Conservation (phyloP, 805 yeast genomes). For the Martiniozyma abietophila region DNA sequence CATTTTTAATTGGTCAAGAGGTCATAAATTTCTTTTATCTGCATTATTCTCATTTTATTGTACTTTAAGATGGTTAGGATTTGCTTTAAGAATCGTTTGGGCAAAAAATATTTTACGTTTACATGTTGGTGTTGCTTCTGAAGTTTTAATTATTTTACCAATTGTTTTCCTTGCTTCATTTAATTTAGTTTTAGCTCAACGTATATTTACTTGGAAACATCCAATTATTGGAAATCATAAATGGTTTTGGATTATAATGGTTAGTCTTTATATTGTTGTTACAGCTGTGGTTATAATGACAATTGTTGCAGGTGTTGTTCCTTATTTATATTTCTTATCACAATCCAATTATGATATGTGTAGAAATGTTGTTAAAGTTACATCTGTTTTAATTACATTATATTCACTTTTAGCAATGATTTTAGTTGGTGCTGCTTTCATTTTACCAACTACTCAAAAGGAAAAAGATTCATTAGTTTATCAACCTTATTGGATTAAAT, state of each 20-base stretch:
- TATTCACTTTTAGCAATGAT: slow-evolving; percentile 47
- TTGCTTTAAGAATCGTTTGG: slow-evolving; percentile 51
- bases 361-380: slow-evolving; percentile 44
- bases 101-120: slow-evolving; percentile 38
- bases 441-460: slow-evolving; percentile 43
- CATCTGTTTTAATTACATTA: slow-evolving; percentile 35
- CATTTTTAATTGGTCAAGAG: slow-evolving; percentile 37
- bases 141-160: slow-evolving; percentile 48
- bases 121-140: slow-evolving; percentile 44
- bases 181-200: slow-evolving; percentile 59
- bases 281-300: slow-evolving; percentile 57
- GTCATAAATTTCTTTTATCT: slow-evolving; percentile 51
- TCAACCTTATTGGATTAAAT: slow-evolving; percentile 75
- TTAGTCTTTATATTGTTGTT: slow-evolving; percentile 42
- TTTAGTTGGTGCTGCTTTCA: slow-evolving; percentile 42
- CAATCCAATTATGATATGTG: slow-evolving; percentile 38
- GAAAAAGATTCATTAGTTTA: slow-evolving; percentile 44
- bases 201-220: slow-evolving; percentile 70
- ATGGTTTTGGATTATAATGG: slow-evolving; percentile 43
- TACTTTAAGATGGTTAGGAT: slow-evolving; percentile 47
- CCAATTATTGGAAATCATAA: slow-evolving; percentile 55
- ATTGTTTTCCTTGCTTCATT: slow-evolving; percentile 49
- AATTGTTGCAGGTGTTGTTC: slow-evolving; percentile 51
- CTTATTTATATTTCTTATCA: slow-evolving; percentile 47
- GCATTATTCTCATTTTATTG: slow-evolving; percentile 47